Evolutionary conservation across 306 rosid genomes (phyloP).

Genomic region (Lotus japonicus): DNA sequence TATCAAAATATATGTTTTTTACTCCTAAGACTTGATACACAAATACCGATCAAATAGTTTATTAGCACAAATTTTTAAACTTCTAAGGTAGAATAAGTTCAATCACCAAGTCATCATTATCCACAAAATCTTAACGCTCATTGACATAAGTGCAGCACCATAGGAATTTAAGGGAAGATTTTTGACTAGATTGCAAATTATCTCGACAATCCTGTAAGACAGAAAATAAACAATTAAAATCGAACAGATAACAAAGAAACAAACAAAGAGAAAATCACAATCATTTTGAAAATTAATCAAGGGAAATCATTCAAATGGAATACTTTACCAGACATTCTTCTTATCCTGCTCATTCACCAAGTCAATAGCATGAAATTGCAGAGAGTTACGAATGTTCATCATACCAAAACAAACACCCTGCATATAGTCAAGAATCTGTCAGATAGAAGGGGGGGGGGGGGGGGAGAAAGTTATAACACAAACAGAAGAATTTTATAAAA

Average conservation of each 20-base stretch:
- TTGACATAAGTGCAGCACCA: conserved; percentile 68
- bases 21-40: neutral
- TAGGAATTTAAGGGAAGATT: conserved; percentile 52
- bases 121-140: conserved; percentile 66
- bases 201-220: conserved; percentile 68
- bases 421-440: conserved; percentile 13
- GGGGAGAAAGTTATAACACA: conserved; percentile 1
- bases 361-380: conserved; percentile 37
- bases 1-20: neutral
- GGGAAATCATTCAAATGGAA: conserved; percentile 3
- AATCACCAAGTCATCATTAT: conserved; percentile 71
- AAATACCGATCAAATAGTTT: neutral
- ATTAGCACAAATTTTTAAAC: neutral
- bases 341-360: conserved; percentile 38
- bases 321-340: conserved; percentile 61
- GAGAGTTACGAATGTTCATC: conserved; percentile 43
- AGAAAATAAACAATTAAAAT: conserved; percentile 7
- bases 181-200: conserved; percentile 64
- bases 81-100: conserved; percentile 10
- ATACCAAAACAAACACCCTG: conserved; percentile 76
- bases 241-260: neutral
- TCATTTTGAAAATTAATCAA: neutral
- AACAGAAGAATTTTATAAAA: neutral
- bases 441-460: neutral
- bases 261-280: neutral